These are phyloP conservation scores for Colletotrichum shisoi DNA, from an alignment of 2,329 filamentous ascomycete species.

Conservation along the genomic window DNA sequence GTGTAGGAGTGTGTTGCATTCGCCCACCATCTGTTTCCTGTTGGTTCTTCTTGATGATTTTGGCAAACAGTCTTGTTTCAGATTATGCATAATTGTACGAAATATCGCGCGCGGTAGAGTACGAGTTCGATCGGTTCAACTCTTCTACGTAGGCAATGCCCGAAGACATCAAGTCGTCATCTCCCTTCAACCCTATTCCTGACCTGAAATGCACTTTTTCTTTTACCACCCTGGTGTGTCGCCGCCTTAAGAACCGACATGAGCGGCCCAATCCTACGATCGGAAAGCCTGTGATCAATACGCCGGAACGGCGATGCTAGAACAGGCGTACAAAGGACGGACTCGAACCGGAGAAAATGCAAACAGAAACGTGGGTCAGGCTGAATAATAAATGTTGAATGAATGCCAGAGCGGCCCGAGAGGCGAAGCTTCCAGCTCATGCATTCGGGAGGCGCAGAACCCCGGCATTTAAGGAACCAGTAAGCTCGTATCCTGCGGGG, in stretches of 20 bases:
- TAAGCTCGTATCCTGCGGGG: too few relatives aligned
- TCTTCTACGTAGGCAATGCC: neutral
- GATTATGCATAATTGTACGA: neutral
- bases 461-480: neutral
- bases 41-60: neutral
- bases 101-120: too few relatives aligned
- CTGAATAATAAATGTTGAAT: neutral
- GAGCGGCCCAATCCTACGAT: neutral
- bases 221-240: neutral
- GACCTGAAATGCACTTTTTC: slow-evolving; percentile 4
- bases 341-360: neutral
- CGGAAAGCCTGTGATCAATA: neutral
- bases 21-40: neutral
- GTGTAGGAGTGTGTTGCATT: slow-evolving; percentile 1
- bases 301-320: neutral
- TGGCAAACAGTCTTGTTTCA: neutral
- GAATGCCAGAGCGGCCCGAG: slow-evolving; percentile 15
- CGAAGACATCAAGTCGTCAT: too few relatives aligned
- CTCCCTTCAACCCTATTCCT: neutral
- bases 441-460: neutral
- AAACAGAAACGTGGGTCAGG: neutral
- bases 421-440: slow-evolving; percentile 1
- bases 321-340: neutral
- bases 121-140: neutral
- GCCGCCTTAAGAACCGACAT: neutral